Percentiles rank a stretch among this genome's conserved stretches.
phyloP scores from a whole-genome alignment of 139 green algal species.

The Chlamydomonas schloesseri region DNA sequence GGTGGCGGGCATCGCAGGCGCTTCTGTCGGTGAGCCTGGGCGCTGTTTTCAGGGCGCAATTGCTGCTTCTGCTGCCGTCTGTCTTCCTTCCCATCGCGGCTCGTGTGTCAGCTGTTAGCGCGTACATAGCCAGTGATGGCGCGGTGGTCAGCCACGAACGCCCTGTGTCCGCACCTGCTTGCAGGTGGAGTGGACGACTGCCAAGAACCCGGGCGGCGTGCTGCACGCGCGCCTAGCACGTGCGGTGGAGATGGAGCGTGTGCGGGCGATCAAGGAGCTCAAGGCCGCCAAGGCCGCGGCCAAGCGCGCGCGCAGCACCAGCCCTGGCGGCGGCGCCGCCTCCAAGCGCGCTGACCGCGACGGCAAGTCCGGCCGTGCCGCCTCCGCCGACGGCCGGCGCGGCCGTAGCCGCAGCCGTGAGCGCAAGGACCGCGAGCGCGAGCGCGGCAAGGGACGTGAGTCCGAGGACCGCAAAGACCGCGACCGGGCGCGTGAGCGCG shows the following conservation, averaged over 20 bases:
- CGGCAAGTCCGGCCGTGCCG: background rate
- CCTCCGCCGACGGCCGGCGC: background rate
- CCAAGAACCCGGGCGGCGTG: conserved; percentile 36
- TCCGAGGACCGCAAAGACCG: background rate
- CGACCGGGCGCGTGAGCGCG: background rate
- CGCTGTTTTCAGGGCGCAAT: too few species aligned
- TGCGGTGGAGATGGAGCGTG: conserved; percentile 22
- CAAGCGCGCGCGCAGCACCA: conserved; percentile 6
- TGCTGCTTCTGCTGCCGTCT: too few species aligned
- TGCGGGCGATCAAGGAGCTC: background rate
- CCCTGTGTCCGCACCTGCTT: background rate
- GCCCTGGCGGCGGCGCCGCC: background rate
- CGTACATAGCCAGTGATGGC: too few species aligned
- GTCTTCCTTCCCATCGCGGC: too few species aligned
- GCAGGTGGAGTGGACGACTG: conserved; percentile 33
- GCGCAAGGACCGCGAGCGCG: background rate
- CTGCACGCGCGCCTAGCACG: conserved; percentile 22
- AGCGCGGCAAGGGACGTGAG: background rate
- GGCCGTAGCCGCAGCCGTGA: conserved; percentile 7
- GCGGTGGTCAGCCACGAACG: too few species aligned
- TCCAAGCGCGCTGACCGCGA: background rate
- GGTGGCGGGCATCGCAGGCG: conserved; percentile 15
- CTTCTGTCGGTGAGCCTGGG: conserved; percentile 6
- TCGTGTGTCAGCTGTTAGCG: too few species aligned
- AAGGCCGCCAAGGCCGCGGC: background rate